phyloP scores from a whole-genome alignment of 2,329 filamentous ascomycete genomes.

The Pseudonectria buxi region DNA sequence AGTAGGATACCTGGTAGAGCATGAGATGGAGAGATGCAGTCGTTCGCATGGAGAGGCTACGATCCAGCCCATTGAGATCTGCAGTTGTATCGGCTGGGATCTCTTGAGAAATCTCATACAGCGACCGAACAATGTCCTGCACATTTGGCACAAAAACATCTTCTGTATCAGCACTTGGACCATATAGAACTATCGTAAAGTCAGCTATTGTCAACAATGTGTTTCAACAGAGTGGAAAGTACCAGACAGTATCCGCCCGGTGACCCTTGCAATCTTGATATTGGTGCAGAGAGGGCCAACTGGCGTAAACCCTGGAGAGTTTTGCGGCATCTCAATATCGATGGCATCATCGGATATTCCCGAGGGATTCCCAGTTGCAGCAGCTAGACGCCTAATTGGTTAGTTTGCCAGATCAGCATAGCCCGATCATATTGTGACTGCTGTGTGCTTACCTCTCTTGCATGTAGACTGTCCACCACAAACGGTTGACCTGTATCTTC shows the following conservation, averaged over 20 bases:
- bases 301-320: conserved; percentile 23
- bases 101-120: conserved; percentile 20
- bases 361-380: conserved; percentile 19
- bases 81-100: conserved; percentile 20
- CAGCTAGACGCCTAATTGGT: conserved; percentile 13
- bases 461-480: conserved; percentile 26
- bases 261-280: conserved; percentile 19
- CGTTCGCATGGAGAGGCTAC: conserved; percentile 23
- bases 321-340: conserved; percentile 18
- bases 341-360: conserved; percentile 20
- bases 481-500: conserved; percentile 17
- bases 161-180: conserved; percentile 23
- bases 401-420: no score
- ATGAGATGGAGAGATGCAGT: conserved; percentile 27
- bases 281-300: conserved; percentile 23
- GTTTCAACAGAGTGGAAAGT: fast-evolving
- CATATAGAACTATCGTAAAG: conserved; percentile 19
- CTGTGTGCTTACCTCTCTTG: conserved; percentile 19
- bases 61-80: conserved; percentile 14
- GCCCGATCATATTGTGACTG: not conserved
- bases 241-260: conserved; percentile 22
- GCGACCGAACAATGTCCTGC: conserved; percentile 24
- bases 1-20: conserved; percentile 22
- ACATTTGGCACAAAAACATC: conserved; percentile 25
- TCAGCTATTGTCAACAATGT: not conserved